A percentile compares a stretch with the other conserved stretches of the same genome.
Evolutionary conservation across 768 basidiomycete genomes (phyloP).

Genomic region (Panus rudis): DNA sequence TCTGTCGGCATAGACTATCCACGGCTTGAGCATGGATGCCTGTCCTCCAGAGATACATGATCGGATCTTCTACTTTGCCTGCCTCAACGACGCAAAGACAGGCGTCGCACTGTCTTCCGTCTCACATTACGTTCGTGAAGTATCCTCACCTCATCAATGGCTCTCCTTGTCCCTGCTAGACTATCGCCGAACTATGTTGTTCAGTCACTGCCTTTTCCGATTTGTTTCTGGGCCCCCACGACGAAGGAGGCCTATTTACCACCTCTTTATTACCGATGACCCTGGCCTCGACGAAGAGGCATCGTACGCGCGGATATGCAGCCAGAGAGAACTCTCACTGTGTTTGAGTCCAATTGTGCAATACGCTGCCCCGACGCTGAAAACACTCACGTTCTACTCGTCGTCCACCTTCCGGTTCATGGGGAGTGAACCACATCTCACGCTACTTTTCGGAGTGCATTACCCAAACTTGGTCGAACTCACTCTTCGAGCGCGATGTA

Average conservation of each 20-base stretch:
- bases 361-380: slow-evolving; percentile 10
- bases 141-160: slow-evolving; percentile 13
- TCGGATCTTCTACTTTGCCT: slow-evolving; percentile 12
- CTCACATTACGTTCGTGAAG: slow-evolving; percentile 10
- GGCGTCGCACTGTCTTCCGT: slow-evolving; percentile 11
- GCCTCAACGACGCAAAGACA: slow-evolving; percentile 11
- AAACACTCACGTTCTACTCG: slow-evolving; percentile 11
- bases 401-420: slow-evolving; percentile 9
- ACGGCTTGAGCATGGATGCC: too few relatives aligned
- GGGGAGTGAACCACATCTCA: slow-evolving; percentile 4
- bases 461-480: slow-evolving; percentile 13
- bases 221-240: too few relatives aligned
- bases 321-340: too few relatives aligned
- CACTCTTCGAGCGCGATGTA: slow-evolving; percentile 17
- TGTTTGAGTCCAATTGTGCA: slow-evolving; percentile 6
- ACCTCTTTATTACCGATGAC: slow-evolving; percentile 12
- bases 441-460: slow-evolving; percentile 7
- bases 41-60: slow-evolving; percentile 12
- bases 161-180: slow-evolving; percentile 9
- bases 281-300: background rate
- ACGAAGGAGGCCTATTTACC: slow-evolving; percentile 6
- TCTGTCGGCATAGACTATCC: too few relatives aligned
- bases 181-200: slow-evolving; percentile 4
- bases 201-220: too few relatives aligned
- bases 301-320: too few relatives aligned